phyloP scores from a whole-genome alignment of 352 stramenopile species.

The Phytophthora boehmeriae region DNA sequence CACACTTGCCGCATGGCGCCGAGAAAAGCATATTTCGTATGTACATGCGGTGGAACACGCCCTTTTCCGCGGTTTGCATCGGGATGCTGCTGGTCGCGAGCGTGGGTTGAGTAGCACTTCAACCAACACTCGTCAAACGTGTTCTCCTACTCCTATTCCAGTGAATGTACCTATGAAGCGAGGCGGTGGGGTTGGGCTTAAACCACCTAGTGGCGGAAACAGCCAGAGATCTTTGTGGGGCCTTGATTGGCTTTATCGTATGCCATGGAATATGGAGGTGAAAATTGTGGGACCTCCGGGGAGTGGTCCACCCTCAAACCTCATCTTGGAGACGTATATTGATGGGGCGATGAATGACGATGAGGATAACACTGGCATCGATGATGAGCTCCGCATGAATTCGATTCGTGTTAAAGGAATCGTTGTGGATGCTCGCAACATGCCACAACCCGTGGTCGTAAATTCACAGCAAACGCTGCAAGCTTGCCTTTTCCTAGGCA shows the following conservation, averaged over 20 bases:
- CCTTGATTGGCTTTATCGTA: conserved; percentile 89
- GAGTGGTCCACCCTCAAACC: conserved; percentile 81
- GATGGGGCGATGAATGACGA: conserved; percentile 80
- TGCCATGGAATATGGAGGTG: conserved; percentile 93
- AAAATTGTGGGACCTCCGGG: conserved; percentile 89
- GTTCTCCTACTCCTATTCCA: conserved; percentile 78
- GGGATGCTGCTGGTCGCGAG: conserved; percentile 74
- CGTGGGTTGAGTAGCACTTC: conserved; percentile 38
- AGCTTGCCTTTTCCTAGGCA: conserved; percentile 86
- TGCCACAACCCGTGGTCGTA: conserved; percentile 85
- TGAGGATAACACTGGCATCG: conserved; percentile 72
- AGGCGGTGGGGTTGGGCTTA: conserved; percentile 57
- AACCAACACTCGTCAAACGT: conserved; percentile 49
- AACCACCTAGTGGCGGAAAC: conserved; percentile 55
- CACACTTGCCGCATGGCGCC: conserved; percentile 75
- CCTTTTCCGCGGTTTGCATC: conserved; percentile 82
- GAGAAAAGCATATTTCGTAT: conserved; percentile 87
- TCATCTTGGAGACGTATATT: conserved; percentile 91
- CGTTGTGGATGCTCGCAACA: conserved; percentile 87
- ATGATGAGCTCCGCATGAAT: conserved; percentile 86
- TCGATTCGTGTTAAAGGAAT: conserved; percentile 89
- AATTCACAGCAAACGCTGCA: conserved; percentile 90
- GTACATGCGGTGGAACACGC: conserved; percentile 83
- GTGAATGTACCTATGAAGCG: conserved; percentile 87
- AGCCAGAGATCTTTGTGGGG: conserved; percentile 80